Evolutionary conservation across 805 yeast species (phyloP), one percentile per base, ranked within the genome.

Genomic region (Saccharomycopsis sp.): DNA sequence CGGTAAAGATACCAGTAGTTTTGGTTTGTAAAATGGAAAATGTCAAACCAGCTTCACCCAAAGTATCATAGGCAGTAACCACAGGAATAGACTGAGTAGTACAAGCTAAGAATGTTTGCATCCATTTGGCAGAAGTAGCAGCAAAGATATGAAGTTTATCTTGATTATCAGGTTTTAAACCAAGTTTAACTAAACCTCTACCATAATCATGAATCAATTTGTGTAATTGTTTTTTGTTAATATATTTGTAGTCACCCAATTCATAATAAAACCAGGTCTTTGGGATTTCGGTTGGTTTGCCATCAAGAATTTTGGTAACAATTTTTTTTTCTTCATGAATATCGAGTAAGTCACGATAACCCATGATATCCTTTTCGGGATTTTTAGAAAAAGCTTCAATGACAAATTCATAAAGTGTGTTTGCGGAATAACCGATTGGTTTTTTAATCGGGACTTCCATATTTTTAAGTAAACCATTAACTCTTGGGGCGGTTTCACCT

Each of bases 21-120:
- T 70, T 83, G 3, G 97, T 86, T 63, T 88, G 84, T 31, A 72
- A 69, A 55, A 92, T 68, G 2, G 96, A 87, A 61, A 82, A 94
- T 42, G 79, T 80, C 55, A 88, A 70, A 19, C 95, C 95, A 28
- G 71, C 70, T 61, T 86, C 94, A 43, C 96, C 96, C 50, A 88
- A 69, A 32, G 96, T 86, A 60, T 88, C 96, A 61, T 92, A 92
- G 29, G 98, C 97, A 13, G 98, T 92, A 31, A 87, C 97, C 42
- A 82, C 71, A 19, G 97, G 83, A 45, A 92, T 79, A 37, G 72
- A 63, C 61, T 86, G 96, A 39, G 87, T 66, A 52, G 75, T 74
- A 39, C 85, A 70, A 13, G 88, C 95, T 44, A 85, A 59, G 49
- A 76, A 89, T 25, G 84, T 72, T 63, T 84, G 82, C 85, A 89